Percentiles rank a stretch among this genome's conserved stretches.
Evolutionary conservation across 129 eudicot genomes (phyloP).

Genomic region (Scalesia atractyloides): DNA sequence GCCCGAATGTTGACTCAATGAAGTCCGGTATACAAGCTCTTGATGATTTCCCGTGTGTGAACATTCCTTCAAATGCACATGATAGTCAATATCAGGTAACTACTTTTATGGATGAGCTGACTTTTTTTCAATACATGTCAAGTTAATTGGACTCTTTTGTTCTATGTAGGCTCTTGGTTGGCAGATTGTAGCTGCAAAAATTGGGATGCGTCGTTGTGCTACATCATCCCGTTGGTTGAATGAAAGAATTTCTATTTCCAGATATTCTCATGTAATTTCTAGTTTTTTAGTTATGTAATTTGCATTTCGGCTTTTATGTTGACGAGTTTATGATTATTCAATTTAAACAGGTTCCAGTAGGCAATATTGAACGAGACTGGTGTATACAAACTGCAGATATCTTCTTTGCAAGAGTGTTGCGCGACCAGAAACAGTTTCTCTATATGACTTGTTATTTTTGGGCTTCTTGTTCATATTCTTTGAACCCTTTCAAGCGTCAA

Average conservation of each 20-base stretch:
- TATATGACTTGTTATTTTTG: no score
- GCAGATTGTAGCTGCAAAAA: slow-evolving; percentile 86
- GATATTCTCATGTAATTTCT: slow-evolving; percentile 85
- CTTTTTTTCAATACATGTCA: slow-evolving; percentile 23
- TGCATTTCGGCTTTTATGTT: slow-evolving; percentile 18
- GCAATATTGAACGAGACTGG: slow-evolving; percentile 93
- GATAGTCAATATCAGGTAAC: slow-evolving; percentile 88
- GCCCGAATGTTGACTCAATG: slow-evolving; percentile 63
- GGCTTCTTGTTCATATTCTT: no score
- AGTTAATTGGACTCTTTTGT: slow-evolving; percentile 12
- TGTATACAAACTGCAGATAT: slow-evolving; percentile 85
- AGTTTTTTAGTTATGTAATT: background rate
- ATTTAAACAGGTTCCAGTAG: slow-evolving; percentile 80
- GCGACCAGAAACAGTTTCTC: slow-evolving; percentile 83
- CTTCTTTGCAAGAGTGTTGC: slow-evolving; percentile 92
- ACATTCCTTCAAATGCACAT: slow-evolving; percentile 76
- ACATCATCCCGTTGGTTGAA: slow-evolving; percentile 89
- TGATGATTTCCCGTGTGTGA: slow-evolving; percentile 84
- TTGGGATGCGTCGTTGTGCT: slow-evolving; percentile 89
- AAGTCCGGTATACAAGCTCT: slow-evolving; percentile 63
- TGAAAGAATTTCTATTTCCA: slow-evolving; percentile 82
- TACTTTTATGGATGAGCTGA: slow-evolving; percentile 31
- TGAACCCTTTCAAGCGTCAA: no score
- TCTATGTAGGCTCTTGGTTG: slow-evolving; percentile 81
- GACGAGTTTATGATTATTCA: slow-evolving; percentile 15